Base-by-base conservation (phyloP, 1,284 basidiomycete genomes). In the Mycena sp. region DNA sequence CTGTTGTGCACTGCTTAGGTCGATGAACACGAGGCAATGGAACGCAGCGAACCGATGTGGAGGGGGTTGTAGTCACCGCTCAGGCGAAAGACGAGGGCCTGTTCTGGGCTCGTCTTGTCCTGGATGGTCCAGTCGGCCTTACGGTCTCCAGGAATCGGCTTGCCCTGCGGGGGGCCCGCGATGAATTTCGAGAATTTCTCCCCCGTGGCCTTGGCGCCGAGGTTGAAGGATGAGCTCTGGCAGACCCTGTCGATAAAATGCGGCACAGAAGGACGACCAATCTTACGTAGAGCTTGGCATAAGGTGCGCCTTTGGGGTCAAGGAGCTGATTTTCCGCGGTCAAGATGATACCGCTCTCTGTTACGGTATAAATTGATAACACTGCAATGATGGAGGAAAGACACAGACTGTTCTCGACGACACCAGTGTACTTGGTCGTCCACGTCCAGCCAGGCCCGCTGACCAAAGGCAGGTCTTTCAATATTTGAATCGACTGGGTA, bases 51-150 rank as follows among this genome's bases (percentile, higher is more conserved):
- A 92, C 90, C 90, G 64, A 94, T 91, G 76, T 95, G 93, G 12
- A 95, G 82, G 19, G 90, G 89, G 75, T 95, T 94, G 76, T 93
- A 95, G 76, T 94, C 93, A 2, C 92, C 93, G 61, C 88, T 91
- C 35, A 95, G 85, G 26, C 93, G 87, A 80, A 93, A 94, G 53
- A 91, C 66, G 51, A 91, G 76, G 0, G 93, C 93, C 76, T 94
- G 93, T 68, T 93, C 90, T 3, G 85, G 81, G 2, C 86, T 83
- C 1, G 91, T 94, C 73, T 86, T 79, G 63, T 94, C 92, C 44
- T 79, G 80, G 54, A 92, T 81, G 40, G 88, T 81, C 81, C 85
- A 88, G 73, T 92, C 88, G 1, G 93, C 85, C 63, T 85, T 83
- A 63, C 86, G 84, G 74, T 87, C 83, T 72, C 87, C 88, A 7